Percentiles rank a stretch among this genome's conserved stretches.
Conservation (phyloP, 176 grass and related monocot genomes). For the Avena atlantica region DNA sequence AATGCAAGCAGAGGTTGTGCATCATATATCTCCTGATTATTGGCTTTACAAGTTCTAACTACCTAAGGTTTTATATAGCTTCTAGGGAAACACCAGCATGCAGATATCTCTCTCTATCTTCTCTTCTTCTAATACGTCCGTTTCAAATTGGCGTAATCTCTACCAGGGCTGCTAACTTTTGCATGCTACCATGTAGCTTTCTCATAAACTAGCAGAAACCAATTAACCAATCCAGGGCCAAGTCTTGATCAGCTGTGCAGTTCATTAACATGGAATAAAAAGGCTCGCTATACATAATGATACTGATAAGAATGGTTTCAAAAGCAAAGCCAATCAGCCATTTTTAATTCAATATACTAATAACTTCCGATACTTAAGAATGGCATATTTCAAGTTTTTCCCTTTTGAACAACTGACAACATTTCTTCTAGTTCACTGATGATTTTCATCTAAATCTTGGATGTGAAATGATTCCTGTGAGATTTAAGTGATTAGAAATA, state of each 20-base stretch:
- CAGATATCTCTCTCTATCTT: background rate
- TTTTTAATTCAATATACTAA: background rate
- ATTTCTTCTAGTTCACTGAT: background rate
- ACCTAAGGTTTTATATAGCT: slow-evolving; percentile 12
- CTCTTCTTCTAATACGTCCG: background rate
- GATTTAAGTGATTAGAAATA: slow-evolving; percentile 3
- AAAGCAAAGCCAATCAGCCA: background rate
- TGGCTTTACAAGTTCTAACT: slow-evolving; percentile 26
- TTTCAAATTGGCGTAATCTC: slow-evolving; percentile 3
- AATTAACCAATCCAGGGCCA: background rate
- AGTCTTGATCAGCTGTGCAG: background rate
- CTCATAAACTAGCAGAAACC: background rate
- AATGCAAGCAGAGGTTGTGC: slow-evolving; percentile 79
- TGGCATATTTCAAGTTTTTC: background rate
- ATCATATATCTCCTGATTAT: slow-evolving; percentile 32
- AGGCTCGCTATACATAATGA: background rate
- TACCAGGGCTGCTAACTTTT: slow-evolving; percentile 3
- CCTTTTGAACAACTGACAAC: background rate
- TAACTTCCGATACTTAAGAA: slow-evolving; percentile 4
- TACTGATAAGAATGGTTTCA: slow-evolving; percentile 27
- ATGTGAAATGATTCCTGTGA: background rate
- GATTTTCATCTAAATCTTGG: background rate
- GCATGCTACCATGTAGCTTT: background rate
- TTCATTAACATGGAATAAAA: slow-evolving; percentile 12
- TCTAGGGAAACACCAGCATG: background rate